These are phyloP conservation scores for Ceratobasidium sp. DNA, from an alignment of 1,284 basidiomycete genomes.

Conservation along the genomic window DNA sequence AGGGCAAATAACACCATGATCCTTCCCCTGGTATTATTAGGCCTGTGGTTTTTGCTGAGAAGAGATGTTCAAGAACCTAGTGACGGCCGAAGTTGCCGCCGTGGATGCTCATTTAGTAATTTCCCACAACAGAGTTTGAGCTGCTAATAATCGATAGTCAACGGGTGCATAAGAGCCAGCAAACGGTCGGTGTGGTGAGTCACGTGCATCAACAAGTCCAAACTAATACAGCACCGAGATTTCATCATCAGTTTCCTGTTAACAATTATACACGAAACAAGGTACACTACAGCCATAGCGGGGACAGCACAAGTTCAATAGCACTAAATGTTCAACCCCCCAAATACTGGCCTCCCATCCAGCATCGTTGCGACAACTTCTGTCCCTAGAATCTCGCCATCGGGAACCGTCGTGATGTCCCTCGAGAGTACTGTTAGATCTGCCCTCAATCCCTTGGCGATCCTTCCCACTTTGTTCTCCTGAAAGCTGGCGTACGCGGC, in stretches of 20 bases:
- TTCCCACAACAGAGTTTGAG: too few species aligned
- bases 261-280: neutral
- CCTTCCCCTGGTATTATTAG: too few species aligned
- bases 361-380: slow-evolving; percentile 79
- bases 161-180: too few species aligned
- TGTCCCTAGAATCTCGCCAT: slow-evolving; percentile 74
- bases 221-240: neutral
- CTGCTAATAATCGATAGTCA: too few species aligned
- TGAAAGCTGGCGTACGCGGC: slow-evolving; percentile 88
- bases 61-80: too few species aligned
- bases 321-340: slow-evolving; percentile 55
- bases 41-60: too few species aligned
- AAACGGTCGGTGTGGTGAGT: neutral
- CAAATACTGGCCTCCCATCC: slow-evolving; percentile 78
- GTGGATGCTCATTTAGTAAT: too few species aligned
- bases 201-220: neutral
- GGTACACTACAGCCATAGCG: neutral
- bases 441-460: slow-evolving; percentile 62
- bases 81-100: too few species aligned
- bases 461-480: slow-evolving; percentile 66
- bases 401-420: slow-evolving; percentile 77
- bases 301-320: neutral
- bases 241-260: neutral
- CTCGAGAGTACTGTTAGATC: slow-evolving; percentile 86
- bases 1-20: too few species aligned